Evolutionary conservation across 2,329 filamentous ascomycete genomes (phyloP), one percentile per base, ranked within the genome.

Genomic region (Penicillium sp.): DNA sequence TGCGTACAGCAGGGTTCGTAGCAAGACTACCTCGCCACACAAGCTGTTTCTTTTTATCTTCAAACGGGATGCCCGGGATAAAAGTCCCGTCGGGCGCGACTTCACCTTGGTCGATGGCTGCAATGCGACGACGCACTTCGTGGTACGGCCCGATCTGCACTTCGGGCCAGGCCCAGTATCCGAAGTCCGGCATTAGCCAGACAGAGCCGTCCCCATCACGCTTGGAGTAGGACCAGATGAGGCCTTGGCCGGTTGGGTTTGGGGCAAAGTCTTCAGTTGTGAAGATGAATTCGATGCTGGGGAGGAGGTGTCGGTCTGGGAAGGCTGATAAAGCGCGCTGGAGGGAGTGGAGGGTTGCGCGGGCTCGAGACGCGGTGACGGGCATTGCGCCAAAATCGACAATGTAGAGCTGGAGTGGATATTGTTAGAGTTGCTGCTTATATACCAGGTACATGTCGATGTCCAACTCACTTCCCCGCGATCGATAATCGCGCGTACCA

Each of bases 151-250:
- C 71, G 20, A 73, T 70, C 49, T 70, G 68, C 15, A 74, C 72
- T 50, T 78, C 75, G 2, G 76, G 76, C 76, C 75, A 79, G 7
- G 72, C 68, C 74, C 75, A 80, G 64, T 76, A 78, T 29, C 75
- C 77, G 55, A 79, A 80, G 55, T 80, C 77, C 0, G 77, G 77
- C 63, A 79, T 78, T 18, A 79, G 63, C 77, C 77, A 79, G 38
- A 69, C 63, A 12, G 68, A 60, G 6, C 61, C 61, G 29, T 75
- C 68, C n/a, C 69, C 65, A 7, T 67, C 61, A 31, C 55, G 65
- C 42, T 66, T 70, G 3, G 73, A 69, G 54, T 74, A 78, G 5
- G 70, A 68, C 75, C 75, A 75, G 0, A 77, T 42, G 25, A 73
- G 65, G 0, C 59, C 57, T 20, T 33, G 49, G n/a, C 35, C 47